Evolutionary conservation across 1,284 basidiomycete species (phyloP), one percentile per base, ranked within the genome.

Genomic region (Fomitopsis betulina): DNA sequence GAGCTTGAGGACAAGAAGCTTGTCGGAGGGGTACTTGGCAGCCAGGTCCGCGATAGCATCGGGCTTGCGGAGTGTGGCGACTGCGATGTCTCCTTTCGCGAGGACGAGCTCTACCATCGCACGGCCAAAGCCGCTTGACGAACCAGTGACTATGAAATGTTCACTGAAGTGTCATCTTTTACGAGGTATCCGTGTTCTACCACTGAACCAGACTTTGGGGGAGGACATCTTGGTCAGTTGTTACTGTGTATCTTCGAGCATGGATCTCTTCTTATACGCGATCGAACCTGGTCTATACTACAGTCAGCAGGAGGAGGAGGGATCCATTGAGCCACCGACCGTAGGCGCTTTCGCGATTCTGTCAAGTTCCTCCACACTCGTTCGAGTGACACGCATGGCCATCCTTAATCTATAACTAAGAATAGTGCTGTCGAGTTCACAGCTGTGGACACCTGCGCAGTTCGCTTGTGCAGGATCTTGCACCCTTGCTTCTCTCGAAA

Each of bases 1-100:
- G 21, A 79, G 58, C 47, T 70, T 65, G 55, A 76, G 55, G 12
- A 75, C 65, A 19, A 79, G 67, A 4, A 81, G 71, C 21, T 66
- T 57, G 35, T 57, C 49, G 2, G 55, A 17, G 12, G 61, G n/a
- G 42, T 66, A 63, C 37, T 60, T 54, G 7, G 58, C 51, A n/a
- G 52, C 42, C 27, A 73, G 69, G 27, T 61, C 60, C 9, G 56
- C 56, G 5, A 72, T 65, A 0, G 60, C 61, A 12, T 65, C 47
- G 0, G 70, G 71, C 5, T 60, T 68, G 10, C 73, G 67, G 7
- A 72, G 65, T 1, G 71, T 73, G 6, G 72, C 70, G 37, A 71
- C 65, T 10, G 63, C 72, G 43, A 66, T 65, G 50, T 73, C 71
- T 3, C 68, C 72, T 42, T 67, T 59, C n/a, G 49, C 58, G 13